Base-by-base conservation (phyloP, 2,329 filamentous ascomycete genomes). In the Calonectria henricotiae region DNA sequence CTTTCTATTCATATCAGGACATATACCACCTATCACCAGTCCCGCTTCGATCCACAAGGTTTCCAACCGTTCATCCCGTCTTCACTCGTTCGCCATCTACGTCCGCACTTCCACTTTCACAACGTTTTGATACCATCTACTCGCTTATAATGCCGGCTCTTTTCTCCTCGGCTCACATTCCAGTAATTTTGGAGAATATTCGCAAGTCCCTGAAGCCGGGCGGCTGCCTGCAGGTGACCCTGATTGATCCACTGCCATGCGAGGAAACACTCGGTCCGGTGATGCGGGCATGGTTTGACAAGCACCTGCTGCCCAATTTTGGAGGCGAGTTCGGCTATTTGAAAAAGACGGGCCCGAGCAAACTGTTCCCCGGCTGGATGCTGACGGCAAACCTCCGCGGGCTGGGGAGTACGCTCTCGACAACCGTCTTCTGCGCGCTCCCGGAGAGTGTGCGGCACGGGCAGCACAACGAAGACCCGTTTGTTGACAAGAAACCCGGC, bases 161-260 rank as follows among this genome's bases (percentile, higher is more conserved):
- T 1, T 85, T 91, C 37, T 83, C 89, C 0, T 88, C 88, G 0
- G 82, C 86, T 0, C 88, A 90, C 13, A 85, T 93, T 0, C 88
- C 89, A 0, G 79, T 81, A 2, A 80, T 92, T 1, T 84, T 93
- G 17, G 83, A 83, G 64, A 88, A 88, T 70, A 87, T 91, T 72
- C 83, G 89, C 76, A 86, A 86, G 27, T 86, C 87, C 37, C 84
- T 93, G 3, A 82, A 85, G 4, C 84, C 86, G 0, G 85, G 86
- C 0, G 90, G 91, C 1, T 82, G 84, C 23, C 79, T 93, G 13
- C 86, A 91, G 69, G 80, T 93, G 17, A 87, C 87, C 0, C 81
- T 93, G 20, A 88, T 93, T 72, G 90, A 93, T 68, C 89, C 91
- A 0, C 82, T 88, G 8, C 92, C 92, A 0, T 82, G 87, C 0